phyloP scores from a whole-genome alignment of 2,329 filamentous ascomycete genomes.

The Trichoderma koningii region DNA sequence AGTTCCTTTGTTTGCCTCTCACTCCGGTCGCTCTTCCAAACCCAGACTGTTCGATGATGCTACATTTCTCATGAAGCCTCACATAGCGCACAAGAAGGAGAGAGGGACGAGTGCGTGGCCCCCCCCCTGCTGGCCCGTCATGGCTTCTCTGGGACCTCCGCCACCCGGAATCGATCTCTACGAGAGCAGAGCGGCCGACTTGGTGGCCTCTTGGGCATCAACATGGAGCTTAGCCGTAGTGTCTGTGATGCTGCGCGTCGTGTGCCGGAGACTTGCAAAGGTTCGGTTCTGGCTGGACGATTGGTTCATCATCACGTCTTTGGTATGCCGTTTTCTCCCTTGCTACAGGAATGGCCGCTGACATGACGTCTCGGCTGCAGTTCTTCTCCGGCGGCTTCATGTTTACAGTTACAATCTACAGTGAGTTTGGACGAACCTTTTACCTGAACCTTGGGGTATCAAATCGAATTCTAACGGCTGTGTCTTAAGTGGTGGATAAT shows the following conservation, averaged over 20 bases:
- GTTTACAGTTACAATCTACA: constrained; percentile 20
- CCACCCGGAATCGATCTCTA: constrained; percentile 17
- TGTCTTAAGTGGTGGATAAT: neutral
- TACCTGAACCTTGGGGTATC: too few species aligned
- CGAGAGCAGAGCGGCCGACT: neutral
- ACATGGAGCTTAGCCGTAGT: constrained; percentile 25
- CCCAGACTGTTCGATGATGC: neutral
- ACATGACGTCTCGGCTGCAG: neutral
- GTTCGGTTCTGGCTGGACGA: constrained; percentile 25
- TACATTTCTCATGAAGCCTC: neutral
- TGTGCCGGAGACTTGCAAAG: constrained; percentile 2
- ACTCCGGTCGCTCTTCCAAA: neutral
- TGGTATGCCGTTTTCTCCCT: constrained; percentile 1
- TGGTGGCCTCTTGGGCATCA: constrained; percentile 8
- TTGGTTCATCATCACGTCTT: constrained; percentile 25
- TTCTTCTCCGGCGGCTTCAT: constrained; percentile 18
- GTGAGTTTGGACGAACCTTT: neutral
- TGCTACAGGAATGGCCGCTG: neutral
- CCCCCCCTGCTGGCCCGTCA: neutral
- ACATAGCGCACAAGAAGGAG: neutral
- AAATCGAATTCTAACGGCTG: neutral
- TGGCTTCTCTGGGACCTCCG: constrained; percentile 8
- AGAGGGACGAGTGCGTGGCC: neutral
- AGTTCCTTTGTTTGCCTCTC: neutral
- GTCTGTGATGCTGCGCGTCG: neutral